Percentiles rank a stretch among this genome's conserved stretches.
Evolutionary conservation across 2,329 filamentous ascomycete genomes (phyloP).

Genomic region (Bisporella sp.): DNA sequence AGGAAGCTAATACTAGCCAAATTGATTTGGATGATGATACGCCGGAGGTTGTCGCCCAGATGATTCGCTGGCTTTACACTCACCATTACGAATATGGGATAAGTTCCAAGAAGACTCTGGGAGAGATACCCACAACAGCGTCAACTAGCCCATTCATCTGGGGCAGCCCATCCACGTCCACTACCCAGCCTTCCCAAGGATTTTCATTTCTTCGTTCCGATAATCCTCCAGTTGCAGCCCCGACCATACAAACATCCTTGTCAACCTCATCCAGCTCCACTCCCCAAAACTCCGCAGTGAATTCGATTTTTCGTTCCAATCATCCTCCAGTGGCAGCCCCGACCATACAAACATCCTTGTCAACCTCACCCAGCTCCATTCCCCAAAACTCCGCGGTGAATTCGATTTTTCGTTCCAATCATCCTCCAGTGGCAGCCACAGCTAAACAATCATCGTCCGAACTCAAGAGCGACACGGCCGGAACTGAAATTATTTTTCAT

Average conservation of each 20-base stretch:
- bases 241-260: too few species aligned
- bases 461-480: too few species aligned
- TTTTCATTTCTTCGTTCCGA: background rate
- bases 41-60: slow-evolving; percentile 3
- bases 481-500: too few species aligned
- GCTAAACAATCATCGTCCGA: too few species aligned
- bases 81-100: background rate
- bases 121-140: background rate
- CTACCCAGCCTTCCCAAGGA: background rate
- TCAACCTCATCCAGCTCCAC: background rate
- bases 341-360: too few species aligned
- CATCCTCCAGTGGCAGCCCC: too few species aligned
- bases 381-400: background rate
- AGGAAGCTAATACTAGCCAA: background rate
- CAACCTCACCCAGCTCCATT: background rate
- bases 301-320: background rate
- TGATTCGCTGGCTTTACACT: slow-evolving; percentile 5
- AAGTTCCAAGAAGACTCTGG: background rate
- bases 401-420: too few species aligned
- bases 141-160: background rate
- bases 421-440: too few species aligned
- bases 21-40: background rate
- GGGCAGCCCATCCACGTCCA: background rate
- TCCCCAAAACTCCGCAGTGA: background rate
- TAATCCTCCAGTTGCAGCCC: background rate